phyloP scores from a whole-genome alignment of 2,329 filamentous ascomycete species.

The Chaetothyriales sp. region DNA sequence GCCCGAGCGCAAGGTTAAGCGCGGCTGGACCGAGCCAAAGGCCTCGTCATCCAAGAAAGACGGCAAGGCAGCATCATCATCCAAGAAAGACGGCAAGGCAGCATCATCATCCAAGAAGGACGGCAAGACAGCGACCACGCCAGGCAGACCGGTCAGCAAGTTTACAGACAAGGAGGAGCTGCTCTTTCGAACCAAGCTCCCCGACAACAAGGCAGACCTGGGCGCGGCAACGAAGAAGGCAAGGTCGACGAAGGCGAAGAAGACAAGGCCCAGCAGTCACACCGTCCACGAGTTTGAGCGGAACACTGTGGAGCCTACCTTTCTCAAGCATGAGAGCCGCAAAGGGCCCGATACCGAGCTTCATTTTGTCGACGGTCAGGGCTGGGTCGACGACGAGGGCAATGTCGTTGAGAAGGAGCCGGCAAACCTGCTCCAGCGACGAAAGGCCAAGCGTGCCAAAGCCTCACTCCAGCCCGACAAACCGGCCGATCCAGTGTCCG shows the following conservation, averaged over 20 bases:
- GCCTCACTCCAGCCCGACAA: slow-evolving; percentile 5
- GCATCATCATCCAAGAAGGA: slow-evolving; percentile 28
- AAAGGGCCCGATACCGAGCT: slow-evolving; percentile 36
- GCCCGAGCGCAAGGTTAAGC: slow-evolving; percentile 64
- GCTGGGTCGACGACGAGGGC: slow-evolving; percentile 74
- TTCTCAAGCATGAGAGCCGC: slow-evolving; percentile 48
- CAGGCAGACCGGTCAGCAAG: slow-evolving; percentile 52
- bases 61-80: slow-evolving; percentile 35
- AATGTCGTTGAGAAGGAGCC: slow-evolving; percentile 50
- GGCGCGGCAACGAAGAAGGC: slow-evolving; percentile 8
- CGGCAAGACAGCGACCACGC: slow-evolving; percentile 38
- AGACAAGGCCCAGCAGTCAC: slow-evolving; percentile 47
- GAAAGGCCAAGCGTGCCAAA: slow-evolving; percentile 16
- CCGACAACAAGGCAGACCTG: slow-evolving; percentile 36
- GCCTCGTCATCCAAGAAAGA: slow-evolving; percentile 31
- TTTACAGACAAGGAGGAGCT: slow-evolving; percentile 71
- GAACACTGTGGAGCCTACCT: slow-evolving; percentile 67
- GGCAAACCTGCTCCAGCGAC: slow-evolving; percentile 5
- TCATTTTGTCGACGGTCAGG: slow-evolving; percentile 68
- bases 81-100: slow-evolving; percentile 33
- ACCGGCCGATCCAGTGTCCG: neutral
- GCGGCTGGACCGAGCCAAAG: slow-evolving; percentile 66
- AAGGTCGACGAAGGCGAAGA: slow-evolving; percentile 47
- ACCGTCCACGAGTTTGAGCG: slow-evolving; percentile 83
- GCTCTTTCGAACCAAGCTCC: slow-evolving; percentile 68